Base-by-base conservation (phyloP, 768 basidiomycete genomes). In the Coprinopsis strossmayeri region DNA sequence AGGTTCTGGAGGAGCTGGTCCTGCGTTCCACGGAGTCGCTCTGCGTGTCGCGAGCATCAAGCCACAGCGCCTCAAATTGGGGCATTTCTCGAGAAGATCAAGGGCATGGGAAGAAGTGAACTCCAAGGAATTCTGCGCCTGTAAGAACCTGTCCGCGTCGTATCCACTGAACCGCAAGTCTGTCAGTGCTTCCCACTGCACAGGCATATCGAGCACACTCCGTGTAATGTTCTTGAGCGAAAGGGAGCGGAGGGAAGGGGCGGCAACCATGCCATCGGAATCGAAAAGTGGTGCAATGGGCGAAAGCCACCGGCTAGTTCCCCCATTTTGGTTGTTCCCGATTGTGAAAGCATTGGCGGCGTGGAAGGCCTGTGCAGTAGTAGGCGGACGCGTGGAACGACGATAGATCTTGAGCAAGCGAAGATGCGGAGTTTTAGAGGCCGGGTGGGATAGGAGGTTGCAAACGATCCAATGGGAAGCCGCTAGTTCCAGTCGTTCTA, bases 401-500 rank as follows among this genome's bases (percentile, higher is more conserved):
- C n/a, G n/a, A n/a, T n/a, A n/a, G n/a, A n/a, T n/a, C n/a, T 38
- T 38, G 35, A 38, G 35, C 5, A 5, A 18, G 5, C 35, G 35
- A 38, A 38, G 35, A 5, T 11, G 11, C 5, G 35, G 35, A 5
- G 17, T 18, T 38, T 18, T 5, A 5, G 35, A 9, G 5, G 10
- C 35, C 18, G 35, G 10, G 5, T 5, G 46, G 18, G 52, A 48
- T 9, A 53, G 43, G 21, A 53, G 49, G 25, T 39, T 38, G 27
- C 45, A 48, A 40, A 42, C 44, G 3, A 49, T 37, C 25, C 37
- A 43, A 10, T 48, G 47, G 18, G 52, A 40, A 17, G 48, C 34
- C 10, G 52, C 46, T 23, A 53, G 28, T 17, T 53, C 42, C 17
- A 53, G 24, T 17, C 48, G 52, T 27, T 40, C 48, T 47, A 46